Base-by-base conservation (phyloP, 768 basidiomycete species). In the Tylopilus balloui region DNA sequence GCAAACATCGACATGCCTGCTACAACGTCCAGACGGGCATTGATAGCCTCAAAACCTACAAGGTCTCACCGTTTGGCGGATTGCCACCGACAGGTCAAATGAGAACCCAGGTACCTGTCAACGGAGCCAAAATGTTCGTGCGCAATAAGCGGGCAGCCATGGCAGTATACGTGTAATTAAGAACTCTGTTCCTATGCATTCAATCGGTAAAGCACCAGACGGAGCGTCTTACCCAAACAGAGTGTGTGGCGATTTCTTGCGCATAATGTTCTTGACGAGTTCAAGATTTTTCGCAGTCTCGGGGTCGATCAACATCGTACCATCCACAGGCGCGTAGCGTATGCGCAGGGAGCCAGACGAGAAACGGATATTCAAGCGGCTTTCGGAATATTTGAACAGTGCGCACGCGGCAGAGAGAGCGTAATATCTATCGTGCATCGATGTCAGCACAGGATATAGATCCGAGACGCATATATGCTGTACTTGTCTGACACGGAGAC, bases 231-330 rank as follows among this genome's bases (percentile, higher is more conserved):
- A 90, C 92, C 89, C 85, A 69, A 88, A 88, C 0, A 96, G 71
- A 0, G 89, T 90, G 65, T 90, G 82, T 2, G 72, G 61, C 0
- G 83, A 85, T 64, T 81, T 89, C 57, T 79, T 82, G 39, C 70
- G 71, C 5, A 80, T 63, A 59, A 82, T 76, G 62, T 94, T 98
- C 9, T 74, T 79, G 14, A 95, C 86, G 2, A 99, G 74, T 62
- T 99, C 96, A 6, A 99, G 77, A 63, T 95, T 93, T 35, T 79
- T 79, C 3, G 83, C 89, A 0, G 88, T 92, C 52, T 93, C 93
- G 0, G 83, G 77, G 61, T 98, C 96, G 54, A 99, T 87, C 78
- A 96, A 78, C 87, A 97, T 89, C 0, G 91, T 94, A 0, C 94
- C 94, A 63, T 94, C 89, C 0, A 88, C 83, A 2, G 88, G 80